phyloP scores from a whole-genome alignment of 495 filamentous ascomycete genomes.

The Viridothelium virens region DNA sequence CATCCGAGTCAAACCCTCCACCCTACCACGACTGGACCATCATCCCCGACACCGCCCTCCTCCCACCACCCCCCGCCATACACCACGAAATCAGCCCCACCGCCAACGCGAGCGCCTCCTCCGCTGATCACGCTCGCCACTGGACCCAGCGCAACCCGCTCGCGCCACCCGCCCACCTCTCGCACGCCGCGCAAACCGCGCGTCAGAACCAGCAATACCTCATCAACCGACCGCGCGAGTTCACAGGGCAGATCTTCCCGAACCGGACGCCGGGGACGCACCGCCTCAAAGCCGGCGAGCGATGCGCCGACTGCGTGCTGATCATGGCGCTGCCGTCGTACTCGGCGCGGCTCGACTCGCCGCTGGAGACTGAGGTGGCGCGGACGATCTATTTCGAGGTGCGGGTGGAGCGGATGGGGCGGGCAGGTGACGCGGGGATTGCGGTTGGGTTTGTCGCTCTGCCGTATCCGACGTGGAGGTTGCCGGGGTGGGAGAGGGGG shows the following conservation, averaged over 20 bases:
- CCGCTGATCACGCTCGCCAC: conserved; percentile 62
- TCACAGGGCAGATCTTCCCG: conserved; percentile 38
- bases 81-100: conserved; percentile 58
- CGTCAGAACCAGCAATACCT: conserved; percentile 41
- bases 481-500: conserved; percentile 86
- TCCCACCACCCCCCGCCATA: conserved; percentile 74
- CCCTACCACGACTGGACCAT: conserved; percentile 72
- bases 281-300: not conserved
- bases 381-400: conserved; percentile 79
- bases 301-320: conserved; percentile 47
- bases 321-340: conserved; percentile 69
- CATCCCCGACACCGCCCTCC: conserved; percentile 68
- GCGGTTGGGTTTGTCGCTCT: conserved; percentile 71
- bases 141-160: conserved; percentile 65
- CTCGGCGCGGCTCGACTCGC: conserved; percentile 58
- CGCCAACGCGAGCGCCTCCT: conserved; percentile 62
- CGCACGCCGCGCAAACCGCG: conserved; percentile 40
- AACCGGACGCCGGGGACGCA: conserved; percentile 33
- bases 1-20: conserved; percentile 32
- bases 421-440: conserved; percentile 51
- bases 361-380: conserved; percentile 44
- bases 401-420: conserved; percentile 42
- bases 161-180: conserved; percentile 42
- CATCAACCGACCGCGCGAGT: conserved; percentile 43
- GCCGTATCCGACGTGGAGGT: conserved; percentile 79